Evolutionary conservation across 176 grass and related monocot species (phyloP), one percentile per base, ranked within the genome.

Genomic region (Oryza longistaminata): DNA sequence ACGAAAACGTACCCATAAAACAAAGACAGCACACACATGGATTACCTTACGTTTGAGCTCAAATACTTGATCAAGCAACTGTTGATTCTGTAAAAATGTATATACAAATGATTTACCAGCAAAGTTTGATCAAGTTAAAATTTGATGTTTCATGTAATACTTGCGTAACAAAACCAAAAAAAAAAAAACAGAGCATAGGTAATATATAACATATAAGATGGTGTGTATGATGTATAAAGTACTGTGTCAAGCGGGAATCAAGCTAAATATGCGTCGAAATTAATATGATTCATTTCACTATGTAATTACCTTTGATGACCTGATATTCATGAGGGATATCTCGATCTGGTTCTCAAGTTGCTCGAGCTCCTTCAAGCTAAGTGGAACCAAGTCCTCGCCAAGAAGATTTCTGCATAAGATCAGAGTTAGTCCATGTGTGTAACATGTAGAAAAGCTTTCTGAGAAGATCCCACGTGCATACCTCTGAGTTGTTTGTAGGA

Each of bases 401-500:
- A 97, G 95, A 77, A 94, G 90, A 80, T 97, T 97, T 88, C 95
- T 97, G 62, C 31, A 82, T 1, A 75, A 67, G 64, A 14, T 48
- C 2, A 49, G 45, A 39, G 53, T 64, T 49, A 48, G 39, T n/a
- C 52, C 60, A 46, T 74, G 29, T 4, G 26, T 15, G 9, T 62
- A 21, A n/a, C 8, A 43, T 10, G 42, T n/a, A 1, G 21, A 17
- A 58, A 6, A 58, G 6, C 53, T 58, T 21, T 9, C 19, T 58
- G 3, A 58, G 52, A 58, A 58, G 35, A 37, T 58, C 53, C 7
- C 53, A 6, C 16, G n/a, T 58, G 74, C 24, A 22, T 90, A 97
- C 95, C 95, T 95, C 73, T 97, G 95, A 82, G 81, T 94, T 67
- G 87, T 86, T 67, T 97, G 95, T 48, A 97, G 91, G 85, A 89